These are phyloP conservation scores for Sporisorium sorghi DNA, from an alignment of 1,284 basidiomycete species.

Conservation along the genomic window DNA sequence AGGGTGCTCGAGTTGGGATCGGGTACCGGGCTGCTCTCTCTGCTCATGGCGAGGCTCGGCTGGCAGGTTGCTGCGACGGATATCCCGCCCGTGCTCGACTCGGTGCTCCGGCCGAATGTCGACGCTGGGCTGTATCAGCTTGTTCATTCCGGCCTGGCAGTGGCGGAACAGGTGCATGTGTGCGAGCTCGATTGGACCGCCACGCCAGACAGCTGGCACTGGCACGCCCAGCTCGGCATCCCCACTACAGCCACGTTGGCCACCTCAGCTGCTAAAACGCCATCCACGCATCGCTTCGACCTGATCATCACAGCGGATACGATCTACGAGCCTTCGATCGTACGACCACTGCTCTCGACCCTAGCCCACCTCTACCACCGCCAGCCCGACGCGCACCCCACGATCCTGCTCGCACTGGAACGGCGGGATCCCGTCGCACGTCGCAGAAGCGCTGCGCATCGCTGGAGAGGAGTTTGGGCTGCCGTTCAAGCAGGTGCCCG, in stretches of 20 bases:
- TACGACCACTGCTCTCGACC: constrained; percentile 79
- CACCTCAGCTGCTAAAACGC: too few species aligned
- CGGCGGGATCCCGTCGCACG: constrained; percentile 32
- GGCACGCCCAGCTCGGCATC: constrained; percentile 12
- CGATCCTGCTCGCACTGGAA: constrained; percentile 70
- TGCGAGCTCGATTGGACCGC: constrained; percentile 75
- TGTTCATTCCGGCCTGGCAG: neutral
- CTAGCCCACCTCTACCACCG: constrained; percentile 72
- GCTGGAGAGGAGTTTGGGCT: constrained; percentile 73
- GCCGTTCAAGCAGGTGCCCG: constrained; percentile 75
- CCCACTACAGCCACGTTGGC: constrained; percentile 9
- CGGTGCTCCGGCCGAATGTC: constrained; percentile 79
- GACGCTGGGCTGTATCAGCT: constrained; percentile 70
- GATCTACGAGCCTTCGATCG: constrained; percentile 77
- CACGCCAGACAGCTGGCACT: constrained; percentile 17
- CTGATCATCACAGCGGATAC: constrained; percentile 87
- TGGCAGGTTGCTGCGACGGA: constrained; percentile 86
- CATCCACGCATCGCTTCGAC: constrained; percentile 72
- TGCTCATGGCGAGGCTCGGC: constrained; percentile 78
- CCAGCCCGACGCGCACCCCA: constrained; percentile 71
- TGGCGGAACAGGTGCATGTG: constrained; percentile 71
- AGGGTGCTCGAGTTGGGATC: constrained; percentile 46
- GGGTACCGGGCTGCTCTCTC: constrained; percentile 66
- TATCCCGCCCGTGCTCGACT: constrained; percentile 76
- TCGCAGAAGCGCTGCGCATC: constrained; percentile 33